Conservation (phyloP, 257 asterid genomes). For the Rubia yunnanensis region DNA sequence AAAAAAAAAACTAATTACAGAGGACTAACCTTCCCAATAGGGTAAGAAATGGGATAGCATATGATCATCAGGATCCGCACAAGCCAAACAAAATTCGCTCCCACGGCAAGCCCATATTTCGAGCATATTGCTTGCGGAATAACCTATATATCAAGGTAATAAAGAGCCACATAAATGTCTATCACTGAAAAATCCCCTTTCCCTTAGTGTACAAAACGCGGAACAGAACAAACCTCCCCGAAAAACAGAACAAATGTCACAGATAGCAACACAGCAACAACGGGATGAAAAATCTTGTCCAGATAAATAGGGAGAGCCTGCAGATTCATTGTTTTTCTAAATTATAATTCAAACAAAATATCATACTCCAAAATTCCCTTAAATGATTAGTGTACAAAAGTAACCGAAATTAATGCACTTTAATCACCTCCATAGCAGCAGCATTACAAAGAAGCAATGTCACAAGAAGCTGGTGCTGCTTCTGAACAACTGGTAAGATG, state of each 20-base stretch:
- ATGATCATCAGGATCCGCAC: constrained; percentile 82
- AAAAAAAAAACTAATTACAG: background rate
- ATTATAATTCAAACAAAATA: background rate
- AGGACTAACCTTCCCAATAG: constrained; percentile 71
- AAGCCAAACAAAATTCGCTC: constrained; percentile 89
- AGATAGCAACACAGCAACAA: constrained; percentile 83
- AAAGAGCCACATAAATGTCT: constrained; percentile 15
- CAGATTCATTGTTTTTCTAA: background rate
- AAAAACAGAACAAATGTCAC: constrained; percentile 95
- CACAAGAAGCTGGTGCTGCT: constrained; percentile 99
- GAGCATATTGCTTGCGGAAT: constrained; percentile 96
- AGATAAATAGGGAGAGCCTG: constrained; percentile 95
- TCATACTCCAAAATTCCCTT: background rate
- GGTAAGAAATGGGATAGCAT: constrained; percentile 83
- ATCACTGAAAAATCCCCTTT: background rate
- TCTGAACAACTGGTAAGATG: constrained; percentile 84
- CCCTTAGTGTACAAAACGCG: background rate
- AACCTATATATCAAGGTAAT: constrained; percentile 35
- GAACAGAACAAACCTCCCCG: constrained; percentile 69
- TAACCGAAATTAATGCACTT: background rate
- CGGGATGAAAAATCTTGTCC: constrained; percentile 86
- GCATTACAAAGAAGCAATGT: constrained; percentile 88
- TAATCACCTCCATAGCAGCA: constrained; percentile 89
- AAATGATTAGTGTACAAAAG: background rate
- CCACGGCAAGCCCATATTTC: constrained; percentile 92